Percentiles rank a stretch among this genome's conserved stretches.
These are phyloP conservation scores for Stylosanthes scabra DNA, from an alignment of 331 rosid species.

Conservation along the genomic window DNA sequence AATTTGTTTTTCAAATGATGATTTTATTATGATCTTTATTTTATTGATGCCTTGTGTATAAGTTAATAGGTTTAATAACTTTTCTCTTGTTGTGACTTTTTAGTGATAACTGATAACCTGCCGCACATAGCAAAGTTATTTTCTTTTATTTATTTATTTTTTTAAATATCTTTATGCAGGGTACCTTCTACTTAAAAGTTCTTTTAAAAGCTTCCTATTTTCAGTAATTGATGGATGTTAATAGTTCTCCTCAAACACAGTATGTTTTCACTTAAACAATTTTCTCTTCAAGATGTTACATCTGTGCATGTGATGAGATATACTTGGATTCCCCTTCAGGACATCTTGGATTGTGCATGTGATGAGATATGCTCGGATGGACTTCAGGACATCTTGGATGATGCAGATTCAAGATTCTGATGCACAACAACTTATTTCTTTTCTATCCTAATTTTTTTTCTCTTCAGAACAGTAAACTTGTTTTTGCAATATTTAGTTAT, in stretches of 20 bases:
- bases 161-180: background rate
- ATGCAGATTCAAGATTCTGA: conserved; percentile 66
- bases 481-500: background rate
- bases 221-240: background rate
- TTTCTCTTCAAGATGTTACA: background rate
- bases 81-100: background rate
- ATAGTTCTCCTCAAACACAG: background rate
- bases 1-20: background rate
- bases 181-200: no score
- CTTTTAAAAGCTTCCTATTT: background rate
- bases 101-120: no score
- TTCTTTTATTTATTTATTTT: no score
- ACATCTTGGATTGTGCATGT: conserved; percentile 48
- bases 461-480: background rate
- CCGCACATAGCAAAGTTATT: no score
- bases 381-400: no score
- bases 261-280: no score
- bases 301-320: conserved; percentile 53
- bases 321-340: conserved; percentile 84
- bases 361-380: no score
- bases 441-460: background rate
- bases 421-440: background rate
- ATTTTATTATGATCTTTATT: background rate
- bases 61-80: no score
- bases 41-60: background rate